These are phyloP conservation scores for Brasenia schreberi DNA, from an alignment of 164 flowering plant genomes.

Conservation along the genomic window DNA sequence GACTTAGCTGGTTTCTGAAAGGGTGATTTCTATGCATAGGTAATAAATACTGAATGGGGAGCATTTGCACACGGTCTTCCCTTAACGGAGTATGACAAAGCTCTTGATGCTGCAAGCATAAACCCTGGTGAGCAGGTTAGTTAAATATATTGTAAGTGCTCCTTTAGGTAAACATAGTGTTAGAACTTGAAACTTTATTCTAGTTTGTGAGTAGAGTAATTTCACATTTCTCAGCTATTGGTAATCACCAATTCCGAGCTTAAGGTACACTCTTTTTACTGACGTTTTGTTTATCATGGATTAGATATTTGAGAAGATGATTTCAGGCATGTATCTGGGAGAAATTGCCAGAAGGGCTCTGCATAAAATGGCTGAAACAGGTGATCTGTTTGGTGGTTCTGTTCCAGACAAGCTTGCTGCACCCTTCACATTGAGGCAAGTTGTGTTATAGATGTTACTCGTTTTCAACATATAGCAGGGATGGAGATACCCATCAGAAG, in stretches of 20 bases:
- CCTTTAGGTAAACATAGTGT: neutral
- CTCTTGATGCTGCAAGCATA: constrained; percentile 76
- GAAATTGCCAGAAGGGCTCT: constrained; percentile 71
- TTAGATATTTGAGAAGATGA: constrained; percentile 84
- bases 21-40: constrained; percentile 21
- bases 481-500: neutral
- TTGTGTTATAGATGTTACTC: neutral
- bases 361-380: constrained; percentile 48
- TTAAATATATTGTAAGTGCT: neutral
- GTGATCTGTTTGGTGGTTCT: constrained; percentile 41
- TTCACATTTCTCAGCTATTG: neutral
- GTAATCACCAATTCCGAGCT: too few species aligned
- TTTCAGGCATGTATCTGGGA: constrained; percentile 93
- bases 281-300: neutral
- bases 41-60: constrained; percentile 89
- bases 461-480: neutral
- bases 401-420: constrained; percentile 39
- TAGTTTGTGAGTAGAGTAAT: neutral
- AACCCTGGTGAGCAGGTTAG: constrained; percentile 87
- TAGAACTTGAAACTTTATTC: neutral
- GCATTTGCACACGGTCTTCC: constrained; percentile 75
- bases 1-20: too few species aligned
- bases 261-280: neutral
- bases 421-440: constrained; percentile 61
- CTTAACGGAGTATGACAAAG: constrained; percentile 53